Conservation (phyloP, 805 yeast species). For the Metschnikowia arizonensis region DNA sequence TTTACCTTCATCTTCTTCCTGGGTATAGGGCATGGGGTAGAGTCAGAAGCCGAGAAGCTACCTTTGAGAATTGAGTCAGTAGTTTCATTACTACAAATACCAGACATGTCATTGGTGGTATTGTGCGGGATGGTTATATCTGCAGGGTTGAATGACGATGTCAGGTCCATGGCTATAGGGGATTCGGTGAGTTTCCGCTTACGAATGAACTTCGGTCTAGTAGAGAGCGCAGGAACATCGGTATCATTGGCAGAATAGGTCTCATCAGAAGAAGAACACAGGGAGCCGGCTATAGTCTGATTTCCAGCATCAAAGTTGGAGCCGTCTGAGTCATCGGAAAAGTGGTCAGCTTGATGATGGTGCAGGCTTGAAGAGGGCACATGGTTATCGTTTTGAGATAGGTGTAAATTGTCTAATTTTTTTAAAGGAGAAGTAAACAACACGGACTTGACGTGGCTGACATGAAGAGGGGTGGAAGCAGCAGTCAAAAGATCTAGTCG, state of each 20-base stretch:
- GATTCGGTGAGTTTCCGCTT: conserved; percentile 26
- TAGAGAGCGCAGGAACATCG: conserved; percentile 5
- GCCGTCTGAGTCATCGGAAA: conserved; percentile 8
- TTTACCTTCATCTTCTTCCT: conserved; percentile 34
- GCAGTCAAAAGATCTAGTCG: conserved; percentile 19
- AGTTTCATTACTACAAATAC: conserved; percentile 13
- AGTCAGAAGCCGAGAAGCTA: conserved; percentile 35
- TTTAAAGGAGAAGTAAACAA: conserved; percentile 34
- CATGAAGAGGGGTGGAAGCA: conserved; percentile 25
- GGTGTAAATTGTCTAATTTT: conserved; percentile 31
- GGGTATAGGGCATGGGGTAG: conserved; percentile 43
- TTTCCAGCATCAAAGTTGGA: conserved; percentile 21
- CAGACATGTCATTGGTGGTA: conserved; percentile 19
- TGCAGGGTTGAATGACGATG: conserved; percentile 18
- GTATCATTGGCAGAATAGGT: conserved; percentile 11
- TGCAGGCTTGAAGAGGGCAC: neutral
- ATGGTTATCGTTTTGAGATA: conserved; percentile 5
- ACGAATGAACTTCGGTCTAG: conserved; percentile 24
- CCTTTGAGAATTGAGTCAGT: conserved; percentile 18
- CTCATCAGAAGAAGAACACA: conserved; percentile 3
- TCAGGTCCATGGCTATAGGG: conserved; percentile 25
- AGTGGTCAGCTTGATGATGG: conserved; percentile 1
- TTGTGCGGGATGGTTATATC: conserved; percentile 11
- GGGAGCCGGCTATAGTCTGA: conserved; percentile 24
- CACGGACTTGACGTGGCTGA: conserved; percentile 12